These are phyloP conservation scores for Medicago lupulina DNA, from an alignment of 306 rosid genomes.

Conservation along the genomic window DNA sequence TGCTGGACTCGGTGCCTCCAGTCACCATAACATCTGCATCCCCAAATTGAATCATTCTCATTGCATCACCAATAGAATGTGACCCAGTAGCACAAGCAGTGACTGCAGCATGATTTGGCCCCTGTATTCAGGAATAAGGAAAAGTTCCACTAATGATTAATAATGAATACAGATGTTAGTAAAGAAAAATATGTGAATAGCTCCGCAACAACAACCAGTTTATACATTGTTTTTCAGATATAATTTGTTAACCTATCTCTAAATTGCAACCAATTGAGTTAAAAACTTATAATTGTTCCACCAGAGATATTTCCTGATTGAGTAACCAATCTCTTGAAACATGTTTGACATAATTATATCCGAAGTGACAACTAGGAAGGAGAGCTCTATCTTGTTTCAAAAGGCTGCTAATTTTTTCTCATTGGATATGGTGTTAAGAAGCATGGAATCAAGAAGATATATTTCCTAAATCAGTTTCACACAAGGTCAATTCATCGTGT, in stretches of 20 bases:
- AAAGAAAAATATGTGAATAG: constrained; percentile 25
- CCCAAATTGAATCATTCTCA: constrained; percentile 97
- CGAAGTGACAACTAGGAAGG: constrained; percentile 11
- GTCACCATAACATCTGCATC: constrained; percentile 98
- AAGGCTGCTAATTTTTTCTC: constrained; percentile 14
- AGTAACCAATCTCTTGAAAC: constrained; percentile 30
- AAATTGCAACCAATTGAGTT: background rate
- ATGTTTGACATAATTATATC: constrained; percentile 30
- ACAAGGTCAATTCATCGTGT: background rate
- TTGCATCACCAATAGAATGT: constrained; percentile 92
- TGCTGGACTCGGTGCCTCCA: constrained; percentile 96
- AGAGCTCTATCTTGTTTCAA: too few species aligned
- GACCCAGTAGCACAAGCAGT: constrained; percentile 98
- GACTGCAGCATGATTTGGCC: constrained; percentile 93
- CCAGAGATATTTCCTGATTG: background rate
- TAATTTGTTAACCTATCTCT: too few species aligned
- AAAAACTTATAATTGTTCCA: constrained; percentile 18
- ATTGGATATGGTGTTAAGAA: constrained; percentile 25
- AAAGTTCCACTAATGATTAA: constrained; percentile 20
- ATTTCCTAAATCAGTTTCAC: constrained; percentile 26
- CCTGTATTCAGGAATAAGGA: constrained; percentile 55
- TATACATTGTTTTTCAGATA: constrained; percentile 24
- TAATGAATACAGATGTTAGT: constrained; percentile 13
- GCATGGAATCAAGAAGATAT: constrained; percentile 28
- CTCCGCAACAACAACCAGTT: constrained; percentile 35